A percentile compares a stretch with the other conserved stretches of the same genome.
Evolutionary conservation across 2,329 filamentous ascomycete genomes (phyloP).

Genomic region (Xylaria sp.): DNA sequence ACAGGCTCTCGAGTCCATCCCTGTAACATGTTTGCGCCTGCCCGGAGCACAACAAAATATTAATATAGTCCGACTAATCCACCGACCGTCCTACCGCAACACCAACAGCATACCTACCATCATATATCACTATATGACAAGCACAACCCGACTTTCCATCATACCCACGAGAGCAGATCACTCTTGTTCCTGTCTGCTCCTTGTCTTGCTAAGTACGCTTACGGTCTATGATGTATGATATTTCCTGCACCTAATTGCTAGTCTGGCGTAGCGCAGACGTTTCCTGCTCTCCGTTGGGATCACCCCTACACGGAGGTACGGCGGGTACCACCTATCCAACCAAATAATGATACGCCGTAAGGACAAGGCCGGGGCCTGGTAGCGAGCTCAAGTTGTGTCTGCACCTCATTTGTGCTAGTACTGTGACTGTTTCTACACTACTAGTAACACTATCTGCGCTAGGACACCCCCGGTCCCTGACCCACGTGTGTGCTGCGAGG

Average conservation of each 20-base stretch:
- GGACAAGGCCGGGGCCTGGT: background rate
- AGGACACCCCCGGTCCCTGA: background rate
- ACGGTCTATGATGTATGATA: background rate
- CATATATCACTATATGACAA: background rate
- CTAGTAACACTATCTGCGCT: background rate
- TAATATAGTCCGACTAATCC: background rate
- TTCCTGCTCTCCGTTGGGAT: background rate
- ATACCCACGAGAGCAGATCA: background rate
- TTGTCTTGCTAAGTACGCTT: background rate
- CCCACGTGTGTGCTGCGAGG: background rate
- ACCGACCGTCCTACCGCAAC: background rate
- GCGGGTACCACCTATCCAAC: background rate
- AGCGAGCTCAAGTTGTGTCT: background rate
- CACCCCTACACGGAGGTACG: background rate
- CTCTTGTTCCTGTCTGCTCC: background rate
- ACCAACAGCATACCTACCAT: background rate
- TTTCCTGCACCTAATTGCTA: background rate
- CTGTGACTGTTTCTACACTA: background rate
- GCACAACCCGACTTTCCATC: background rate
- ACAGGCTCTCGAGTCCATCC: background rate
- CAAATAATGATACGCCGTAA: background rate
- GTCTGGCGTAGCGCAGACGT: background rate
- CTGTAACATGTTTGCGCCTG: slow-evolving; percentile 2
- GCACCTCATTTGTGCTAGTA: background rate
- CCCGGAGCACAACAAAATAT: background rate